Percentiles rank a stretch among this genome's conserved stretches.
Evolutionary conservation across 208 protist species (phyloP).

Genomic region (Jaenimonas drosophilae): DNA sequence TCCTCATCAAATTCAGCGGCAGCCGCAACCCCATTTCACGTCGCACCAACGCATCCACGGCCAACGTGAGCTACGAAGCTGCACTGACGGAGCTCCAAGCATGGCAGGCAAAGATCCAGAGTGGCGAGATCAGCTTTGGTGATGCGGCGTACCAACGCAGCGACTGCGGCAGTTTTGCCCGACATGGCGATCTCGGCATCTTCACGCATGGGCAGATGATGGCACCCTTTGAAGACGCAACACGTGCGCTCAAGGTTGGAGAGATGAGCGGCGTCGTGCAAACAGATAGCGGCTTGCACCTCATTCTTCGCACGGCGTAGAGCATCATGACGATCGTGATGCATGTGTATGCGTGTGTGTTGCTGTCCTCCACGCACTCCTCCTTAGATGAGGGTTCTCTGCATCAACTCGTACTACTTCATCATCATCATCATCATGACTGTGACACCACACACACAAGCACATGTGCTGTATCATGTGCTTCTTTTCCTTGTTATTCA

Average conservation of each 20-base stretch:
- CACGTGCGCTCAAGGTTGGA: slow-evolving; percentile 64
- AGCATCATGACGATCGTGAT: no score
- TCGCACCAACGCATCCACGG: slow-evolving; percentile 57
- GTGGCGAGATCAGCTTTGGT: slow-evolving; percentile 68
- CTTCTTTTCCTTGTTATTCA: no score
- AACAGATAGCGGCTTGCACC: slow-evolving; percentile 87
- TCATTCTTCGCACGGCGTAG: slow-evolving; percentile 87
- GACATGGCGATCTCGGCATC: slow-evolving; percentile 75
- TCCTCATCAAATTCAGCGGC: slow-evolving; percentile 86
- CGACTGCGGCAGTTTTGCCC: slow-evolving; percentile 83
- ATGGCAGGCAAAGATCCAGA: slow-evolving; percentile 53
- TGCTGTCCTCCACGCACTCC: no score
- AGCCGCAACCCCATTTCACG: slow-evolving; percentile 88
- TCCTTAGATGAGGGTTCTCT: no score
- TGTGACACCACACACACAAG: no score
- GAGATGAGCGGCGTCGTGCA: slow-evolving; percentile 79
- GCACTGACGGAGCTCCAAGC: slow-evolving; percentile 68
- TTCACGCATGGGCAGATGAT: slow-evolving; percentile 92
- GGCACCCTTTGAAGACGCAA: slow-evolving; percentile 89
- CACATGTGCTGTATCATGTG: no score
- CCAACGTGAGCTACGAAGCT: slow-evolving; percentile 44
- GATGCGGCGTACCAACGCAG: slow-evolving; percentile 72
- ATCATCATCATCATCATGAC: no score
- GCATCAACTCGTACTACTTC: no score
- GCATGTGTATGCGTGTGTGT: no score